Percentiles rank a stretch among this genome's conserved stretches.
These are phyloP conservation scores for Crepidotus variabilis DNA, from an alignment of 768 basidiomycete genomes.

Conservation along the genomic window DNA sequence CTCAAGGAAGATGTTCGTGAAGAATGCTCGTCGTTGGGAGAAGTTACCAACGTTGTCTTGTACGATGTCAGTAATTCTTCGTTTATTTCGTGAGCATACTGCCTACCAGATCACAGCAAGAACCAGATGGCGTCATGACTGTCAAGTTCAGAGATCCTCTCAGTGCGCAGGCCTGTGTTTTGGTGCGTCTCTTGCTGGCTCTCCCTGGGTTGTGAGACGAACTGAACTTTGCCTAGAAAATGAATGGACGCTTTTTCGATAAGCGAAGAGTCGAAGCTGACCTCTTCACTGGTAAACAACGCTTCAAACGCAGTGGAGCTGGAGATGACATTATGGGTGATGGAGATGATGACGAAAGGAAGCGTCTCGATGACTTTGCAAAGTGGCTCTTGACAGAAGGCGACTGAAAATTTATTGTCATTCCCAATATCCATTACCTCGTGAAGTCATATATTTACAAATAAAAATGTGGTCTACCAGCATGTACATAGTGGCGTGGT, in stretches of 20 bases:
- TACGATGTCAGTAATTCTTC: constrained; percentile 73
- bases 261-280: constrained; percentile 80
- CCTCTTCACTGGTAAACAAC: constrained; percentile 77
- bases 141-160: constrained; percentile 92
- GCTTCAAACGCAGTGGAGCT: constrained; percentile 72
- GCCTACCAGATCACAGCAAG: constrained; percentile 52
- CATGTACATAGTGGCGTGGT: constrained; percentile 69
- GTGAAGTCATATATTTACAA: constrained; percentile 11
- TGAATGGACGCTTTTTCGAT: constrained; percentile 90
- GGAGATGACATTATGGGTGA: constrained; percentile 61
- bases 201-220: not conserved
- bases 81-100: not conserved
- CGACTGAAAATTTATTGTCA: constrained; percentile 36
- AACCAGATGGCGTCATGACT: constrained; percentile 91
- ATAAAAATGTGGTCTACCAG: constrained; percentile 41
- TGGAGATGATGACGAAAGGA: constrained; percentile 74
- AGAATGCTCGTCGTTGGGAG: constrained; percentile 84
- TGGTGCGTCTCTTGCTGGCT: constrained; percentile 38
- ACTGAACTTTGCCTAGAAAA: constrained; percentile 57
- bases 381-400: constrained; percentile 83
- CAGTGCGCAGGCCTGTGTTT: constrained; percentile 89
- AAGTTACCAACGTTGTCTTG: constrained; percentile 92
- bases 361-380: constrained; percentile 84
- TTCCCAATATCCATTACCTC: constrained; percentile 18
- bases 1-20: constrained; percentile 96